Conservation (phyloP, 148 eudicot genomes). For the Nyssa sinensis region DNA sequence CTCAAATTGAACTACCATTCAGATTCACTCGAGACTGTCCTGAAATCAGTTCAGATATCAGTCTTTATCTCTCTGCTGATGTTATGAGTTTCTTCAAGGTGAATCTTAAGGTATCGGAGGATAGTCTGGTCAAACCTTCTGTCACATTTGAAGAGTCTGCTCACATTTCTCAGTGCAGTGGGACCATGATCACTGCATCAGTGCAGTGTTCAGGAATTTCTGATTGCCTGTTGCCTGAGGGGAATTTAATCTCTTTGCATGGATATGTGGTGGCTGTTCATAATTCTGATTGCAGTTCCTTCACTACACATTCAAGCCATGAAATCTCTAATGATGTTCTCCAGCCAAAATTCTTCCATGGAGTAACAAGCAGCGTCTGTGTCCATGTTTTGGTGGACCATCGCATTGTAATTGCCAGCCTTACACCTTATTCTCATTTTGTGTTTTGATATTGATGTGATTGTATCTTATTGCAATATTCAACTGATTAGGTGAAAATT, state of each 20-base stretch:
- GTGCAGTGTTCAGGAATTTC: conserved; percentile 28
- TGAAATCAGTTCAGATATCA: conserved; percentile 48
- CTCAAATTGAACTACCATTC: conserved; percentile 31
- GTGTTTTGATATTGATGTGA: conserved; percentile 4
- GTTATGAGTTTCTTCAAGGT: conserved; percentile 28
- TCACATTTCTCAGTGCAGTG: conserved; percentile 19
- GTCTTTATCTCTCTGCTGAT: conserved; percentile 42
- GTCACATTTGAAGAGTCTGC: conserved; percentile 21
- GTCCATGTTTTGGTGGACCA: conserved; percentile 60
- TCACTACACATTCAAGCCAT: conserved; percentile 17
- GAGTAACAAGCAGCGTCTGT: conserved; percentile 31
- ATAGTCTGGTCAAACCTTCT: conserved; percentile 25
- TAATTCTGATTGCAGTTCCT: conserved; percentile 23
- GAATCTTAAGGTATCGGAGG: conserved; percentile 32
- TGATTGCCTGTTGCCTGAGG: conserved; percentile 48
- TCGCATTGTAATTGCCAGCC: conserved; percentile 43
- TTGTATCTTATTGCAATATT: conserved; percentile 20
- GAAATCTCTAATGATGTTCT: conserved; percentile 23
- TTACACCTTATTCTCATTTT: conserved; percentile 18
- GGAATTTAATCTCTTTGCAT: conserved; percentile 59
- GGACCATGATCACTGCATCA: conserved; percentile 16
- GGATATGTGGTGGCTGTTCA: conserved; percentile 67
- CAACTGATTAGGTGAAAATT: conserved; percentile 55
- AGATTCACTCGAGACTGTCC: conserved; percentile 21
- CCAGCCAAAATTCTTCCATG: conserved; percentile 29